Evolutionary conservation across 805 yeast species (phyloP).

Genomic region (Candida ortonii): DNA sequence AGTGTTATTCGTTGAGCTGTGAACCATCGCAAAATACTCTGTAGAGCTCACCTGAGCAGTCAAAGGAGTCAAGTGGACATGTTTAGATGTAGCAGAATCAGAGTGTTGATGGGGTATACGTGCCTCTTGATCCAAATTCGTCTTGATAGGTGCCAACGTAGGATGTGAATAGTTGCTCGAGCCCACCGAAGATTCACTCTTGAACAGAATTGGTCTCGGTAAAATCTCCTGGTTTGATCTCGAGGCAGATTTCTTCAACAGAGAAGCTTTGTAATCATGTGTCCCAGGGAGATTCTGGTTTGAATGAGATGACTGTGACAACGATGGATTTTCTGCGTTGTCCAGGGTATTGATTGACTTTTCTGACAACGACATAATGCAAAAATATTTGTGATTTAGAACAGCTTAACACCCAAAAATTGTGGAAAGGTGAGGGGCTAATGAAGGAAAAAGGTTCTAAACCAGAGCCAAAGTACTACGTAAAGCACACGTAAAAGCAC

Average conservation of each 20-base stretch:
- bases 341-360: conserved; percentile 19
- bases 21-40: too few species aligned
- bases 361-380: conserved; percentile 18
- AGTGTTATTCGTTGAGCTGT: too few species aligned
- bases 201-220: conserved; percentile 24
- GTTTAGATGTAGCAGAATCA: too few species aligned
- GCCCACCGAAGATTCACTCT: conserved; percentile 14
- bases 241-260: background rate
- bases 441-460: too few species aligned
- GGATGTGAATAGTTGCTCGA: conserved; percentile 15
- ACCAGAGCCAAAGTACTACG: too few species aligned
- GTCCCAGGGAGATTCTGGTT: background rate
- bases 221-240: conserved; percentile 3
- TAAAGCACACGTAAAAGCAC: too few species aligned
- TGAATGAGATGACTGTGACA: background rate
- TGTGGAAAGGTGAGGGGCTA: too few species aligned
- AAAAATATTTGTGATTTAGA: too few species aligned
- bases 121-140: conserved; percentile 14
- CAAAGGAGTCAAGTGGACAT: background rate
- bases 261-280: too few species aligned
- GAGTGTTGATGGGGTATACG: too few species aligned
- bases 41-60: too few species aligned
- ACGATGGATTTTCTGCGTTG: background rate
- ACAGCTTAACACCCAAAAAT: too few species aligned
- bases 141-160: conserved; percentile 24